phyloP scores from a whole-genome alignment of 495 filamentous ascomycete species.

The Lindgomyces ingoldianus region DNA sequence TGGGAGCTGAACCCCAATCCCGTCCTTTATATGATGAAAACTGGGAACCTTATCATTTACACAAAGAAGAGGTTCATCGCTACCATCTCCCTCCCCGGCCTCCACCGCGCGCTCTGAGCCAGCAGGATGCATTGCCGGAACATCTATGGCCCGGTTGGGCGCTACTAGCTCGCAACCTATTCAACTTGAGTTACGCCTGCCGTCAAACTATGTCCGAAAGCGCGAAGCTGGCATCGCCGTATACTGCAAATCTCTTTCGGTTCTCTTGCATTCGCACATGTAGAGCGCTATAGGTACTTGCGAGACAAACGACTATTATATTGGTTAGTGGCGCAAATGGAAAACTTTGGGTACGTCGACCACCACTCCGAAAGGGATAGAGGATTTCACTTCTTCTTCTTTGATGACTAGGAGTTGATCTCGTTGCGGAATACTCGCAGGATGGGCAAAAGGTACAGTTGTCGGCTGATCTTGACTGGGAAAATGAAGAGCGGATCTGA shows the following conservation, averaged over 20 bases:
- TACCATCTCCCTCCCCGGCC: not conserved
- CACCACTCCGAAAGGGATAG: not conserved
- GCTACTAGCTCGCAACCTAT: not conserved
- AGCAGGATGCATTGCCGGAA: not conserved
- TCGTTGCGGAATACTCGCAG: not conserved
- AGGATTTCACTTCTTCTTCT: not conserved
- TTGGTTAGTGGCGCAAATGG: not conserved
- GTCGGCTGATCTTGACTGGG: not conserved
- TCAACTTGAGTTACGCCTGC: not conserved
- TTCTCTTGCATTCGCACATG: not conserved
- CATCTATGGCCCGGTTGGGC: not conserved
- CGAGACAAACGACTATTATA: not conserved
- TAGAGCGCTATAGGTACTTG: not conserved
- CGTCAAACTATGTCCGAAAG: not conserved
- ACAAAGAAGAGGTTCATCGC: not conserved
- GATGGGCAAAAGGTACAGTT: not conserved
- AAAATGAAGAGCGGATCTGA: not conserved
- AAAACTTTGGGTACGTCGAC: not conserved
- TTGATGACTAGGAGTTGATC: not conserved
- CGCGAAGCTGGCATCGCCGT: not conserved
- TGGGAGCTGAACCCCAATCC: not conserved
- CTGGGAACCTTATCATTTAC: not conserved
- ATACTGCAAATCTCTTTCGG: not conserved
- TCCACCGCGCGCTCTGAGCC: not conserved
- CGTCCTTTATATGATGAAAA: not conserved